Conservation (phyloP, 306 rosid genomes). For the Dryas alaskensis region DNA sequence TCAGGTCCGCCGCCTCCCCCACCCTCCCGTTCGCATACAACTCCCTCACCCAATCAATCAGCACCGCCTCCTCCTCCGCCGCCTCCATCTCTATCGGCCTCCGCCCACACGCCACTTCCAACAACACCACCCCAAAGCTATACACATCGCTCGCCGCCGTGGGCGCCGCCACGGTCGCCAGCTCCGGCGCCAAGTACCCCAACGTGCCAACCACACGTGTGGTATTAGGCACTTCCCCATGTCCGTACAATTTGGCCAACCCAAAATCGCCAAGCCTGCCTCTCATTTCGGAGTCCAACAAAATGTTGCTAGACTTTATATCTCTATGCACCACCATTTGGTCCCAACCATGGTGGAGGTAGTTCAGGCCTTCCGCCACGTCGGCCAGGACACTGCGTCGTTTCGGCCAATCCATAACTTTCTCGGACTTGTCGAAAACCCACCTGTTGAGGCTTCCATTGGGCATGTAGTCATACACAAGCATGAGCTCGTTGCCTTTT, state of each 20-base stretch:
- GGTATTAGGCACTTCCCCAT: constrained; percentile 78
- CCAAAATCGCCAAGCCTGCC: constrained; percentile 90
- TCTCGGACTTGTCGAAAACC: constrained; percentile 56
- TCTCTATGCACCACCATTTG: constrained; percentile 85
- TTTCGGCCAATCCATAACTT: constrained; percentile 48
- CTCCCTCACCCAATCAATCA: constrained; percentile 81
- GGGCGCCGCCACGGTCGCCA: constrained; percentile 56
- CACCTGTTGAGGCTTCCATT: constrained; percentile 78
- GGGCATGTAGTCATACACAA: constrained; percentile 89
- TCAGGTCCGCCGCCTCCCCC: constrained; percentile 56
- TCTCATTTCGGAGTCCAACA: constrained; percentile 71
- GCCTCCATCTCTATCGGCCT: constrained; percentile 56
- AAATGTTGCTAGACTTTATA: constrained; percentile 72
- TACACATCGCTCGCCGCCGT: constrained; percentile 81
- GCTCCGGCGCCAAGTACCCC: constrained; percentile 88
- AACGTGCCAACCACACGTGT: constrained; percentile 86
- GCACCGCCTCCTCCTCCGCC: constrained; percentile 63
- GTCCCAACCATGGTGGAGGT: constrained; percentile 92
- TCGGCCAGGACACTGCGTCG: constrained; percentile 68
- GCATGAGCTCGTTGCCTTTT: constrained; percentile 61
- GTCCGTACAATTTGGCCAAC: constrained; percentile 79
- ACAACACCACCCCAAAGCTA: constrained; percentile 80
- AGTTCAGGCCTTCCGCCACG: constrained; percentile 81
- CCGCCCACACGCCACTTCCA: constrained; percentile 88
- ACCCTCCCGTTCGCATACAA: constrained; percentile 46